phyloP scores from a whole-genome alignment of 1,139 yeast genomes.

The Geotrichum bryndzae region DNA sequence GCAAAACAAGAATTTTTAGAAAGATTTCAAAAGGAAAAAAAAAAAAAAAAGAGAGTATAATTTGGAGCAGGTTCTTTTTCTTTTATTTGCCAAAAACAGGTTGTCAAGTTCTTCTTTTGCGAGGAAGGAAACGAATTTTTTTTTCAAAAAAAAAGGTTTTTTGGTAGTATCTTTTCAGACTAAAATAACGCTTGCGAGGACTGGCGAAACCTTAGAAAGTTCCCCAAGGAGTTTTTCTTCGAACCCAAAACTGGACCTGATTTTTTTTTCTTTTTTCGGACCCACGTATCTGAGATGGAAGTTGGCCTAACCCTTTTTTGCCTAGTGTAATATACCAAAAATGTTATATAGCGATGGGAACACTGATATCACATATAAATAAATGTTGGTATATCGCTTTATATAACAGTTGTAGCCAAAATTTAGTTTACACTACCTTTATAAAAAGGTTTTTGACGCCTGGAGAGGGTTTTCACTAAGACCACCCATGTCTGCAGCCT shows the following conservation, averaged over 20 bases:
- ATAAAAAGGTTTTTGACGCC: too few species aligned
- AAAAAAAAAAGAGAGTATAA: not conserved
- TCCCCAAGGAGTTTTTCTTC: not conserved
- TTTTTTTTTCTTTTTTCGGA: too few species aligned
- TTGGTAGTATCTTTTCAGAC: not conserved
- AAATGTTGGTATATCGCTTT: too few species aligned
- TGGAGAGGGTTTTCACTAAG: too few species aligned
- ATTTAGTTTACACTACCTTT: too few species aligned
- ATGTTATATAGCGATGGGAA: too few species aligned
- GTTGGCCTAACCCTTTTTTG: too few species aligned
- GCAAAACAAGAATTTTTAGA: not conserved
- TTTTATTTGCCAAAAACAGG: not conserved
- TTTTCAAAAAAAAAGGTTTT: not conserved
- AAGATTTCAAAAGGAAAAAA: not conserved
- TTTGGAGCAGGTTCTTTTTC: not conserved
- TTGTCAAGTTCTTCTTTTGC: not conserved
- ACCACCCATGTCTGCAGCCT: not conserved
- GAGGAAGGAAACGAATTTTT: not conserved
- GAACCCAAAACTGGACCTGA: not conserved
- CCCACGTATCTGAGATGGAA: too few species aligned
- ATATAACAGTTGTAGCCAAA: too few species aligned
- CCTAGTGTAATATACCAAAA: too few species aligned
- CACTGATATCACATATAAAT: too few species aligned
- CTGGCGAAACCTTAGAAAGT: not conserved
- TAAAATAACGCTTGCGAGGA: not conserved